Evolutionary conservation across 1,284 basidiomycete species (phyloP).

Genomic region (Wolfiporia cocos): DNA sequence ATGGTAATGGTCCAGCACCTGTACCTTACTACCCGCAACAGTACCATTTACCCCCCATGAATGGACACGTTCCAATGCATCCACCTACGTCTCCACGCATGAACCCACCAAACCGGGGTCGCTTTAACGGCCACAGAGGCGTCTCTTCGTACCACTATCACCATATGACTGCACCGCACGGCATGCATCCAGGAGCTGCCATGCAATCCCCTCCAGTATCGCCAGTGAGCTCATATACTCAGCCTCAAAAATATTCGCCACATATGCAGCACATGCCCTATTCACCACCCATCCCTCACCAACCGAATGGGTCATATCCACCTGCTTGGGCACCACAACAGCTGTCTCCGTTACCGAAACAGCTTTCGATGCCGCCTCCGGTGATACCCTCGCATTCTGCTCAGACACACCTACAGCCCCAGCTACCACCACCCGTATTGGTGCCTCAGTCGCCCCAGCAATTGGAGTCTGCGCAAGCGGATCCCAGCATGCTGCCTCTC

Average conservation of each 20-base stretch:
- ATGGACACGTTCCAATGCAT: slow-evolving; percentile 20
- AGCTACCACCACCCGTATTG: slow-evolving; percentile 2
- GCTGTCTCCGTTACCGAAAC: slow-evolving; percentile 32
- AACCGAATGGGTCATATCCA: slow-evolving; percentile 22
- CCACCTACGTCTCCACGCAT: slow-evolving; percentile 24
- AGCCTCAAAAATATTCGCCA: slow-evolving; percentile 24
- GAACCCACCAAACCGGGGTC: slow-evolving; percentile 19
- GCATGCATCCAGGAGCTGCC: slow-evolving; percentile 18
- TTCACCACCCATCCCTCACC: slow-evolving; percentile 23
- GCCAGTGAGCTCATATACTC: slow-evolving; percentile 22
- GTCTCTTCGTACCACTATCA: slow-evolving; percentile 21
- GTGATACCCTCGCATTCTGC: slow-evolving; percentile 9
- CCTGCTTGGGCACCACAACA: slow-evolving; percentile 22
- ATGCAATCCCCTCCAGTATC: slow-evolving; percentile 19
- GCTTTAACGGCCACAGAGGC: slow-evolving; percentile 21
- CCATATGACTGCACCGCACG: slow-evolving; percentile 18
- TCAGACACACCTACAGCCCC: slow-evolving; percentile 4
- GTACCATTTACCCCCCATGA: slow-evolving; percentile 25
- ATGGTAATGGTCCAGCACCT: slow-evolving; percentile 17
- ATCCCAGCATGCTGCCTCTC: too few relatives aligned
- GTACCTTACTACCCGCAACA: slow-evolving; percentile 23
- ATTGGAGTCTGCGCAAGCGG: too few relatives aligned
- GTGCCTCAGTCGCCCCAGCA: background rate
- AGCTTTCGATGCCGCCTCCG: slow-evolving; percentile 29
- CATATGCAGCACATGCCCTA: slow-evolving; percentile 25